Conservation (phyloP, 148 eudicot species). For the Chenopodium quinoa region DNA sequence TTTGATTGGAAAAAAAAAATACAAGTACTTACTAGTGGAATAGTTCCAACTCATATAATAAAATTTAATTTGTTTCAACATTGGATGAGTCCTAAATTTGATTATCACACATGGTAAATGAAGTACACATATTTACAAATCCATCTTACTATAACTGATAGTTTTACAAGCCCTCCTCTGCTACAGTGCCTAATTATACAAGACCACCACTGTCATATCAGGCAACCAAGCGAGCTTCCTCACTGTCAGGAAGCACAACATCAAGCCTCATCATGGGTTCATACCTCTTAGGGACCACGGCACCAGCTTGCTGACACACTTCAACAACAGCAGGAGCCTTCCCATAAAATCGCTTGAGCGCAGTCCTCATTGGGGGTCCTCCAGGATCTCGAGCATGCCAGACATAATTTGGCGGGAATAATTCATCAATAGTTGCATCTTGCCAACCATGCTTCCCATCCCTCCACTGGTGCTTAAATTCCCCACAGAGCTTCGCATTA, state of each 20-base stretch:
- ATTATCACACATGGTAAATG: no score
- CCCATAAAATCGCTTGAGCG: slow-evolving; percentile 75
- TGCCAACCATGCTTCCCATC: slow-evolving; percentile 99
- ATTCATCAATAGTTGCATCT: slow-evolving; percentile 78
- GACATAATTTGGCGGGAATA: slow-evolving; percentile 86
- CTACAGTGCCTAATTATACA: no score
- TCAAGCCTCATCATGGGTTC: slow-evolving; percentile 9
- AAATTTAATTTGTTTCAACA: no score
- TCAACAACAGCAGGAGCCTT: slow-evolving; percentile 94
- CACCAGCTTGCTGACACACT: slow-evolving; percentile 89
- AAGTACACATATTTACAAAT: slow-evolving; percentile 12
- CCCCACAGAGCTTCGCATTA: slow-evolving; percentile 95
- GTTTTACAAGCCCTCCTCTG: slow-evolving; percentile 2
- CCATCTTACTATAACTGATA: not conserved
- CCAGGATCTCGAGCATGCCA: slow-evolving; percentile 84
- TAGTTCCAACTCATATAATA: no score
- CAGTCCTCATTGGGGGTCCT: slow-evolving; percentile 66
- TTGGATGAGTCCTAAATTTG: no score
- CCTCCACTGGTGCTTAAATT: slow-evolving; percentile 98
- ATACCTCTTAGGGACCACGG: slow-evolving; percentile 41
- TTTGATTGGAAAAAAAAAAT: no score
- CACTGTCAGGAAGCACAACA: slow-evolving; percentile 50
- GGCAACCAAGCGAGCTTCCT: slow-evolving; percentile 71
- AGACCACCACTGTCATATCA: slow-evolving; percentile 12
- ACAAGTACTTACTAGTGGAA: no score